Evolutionary conservation across 2,329 filamentous ascomycete species (phyloP).

Genomic region (Trichoderma sp.): DNA sequence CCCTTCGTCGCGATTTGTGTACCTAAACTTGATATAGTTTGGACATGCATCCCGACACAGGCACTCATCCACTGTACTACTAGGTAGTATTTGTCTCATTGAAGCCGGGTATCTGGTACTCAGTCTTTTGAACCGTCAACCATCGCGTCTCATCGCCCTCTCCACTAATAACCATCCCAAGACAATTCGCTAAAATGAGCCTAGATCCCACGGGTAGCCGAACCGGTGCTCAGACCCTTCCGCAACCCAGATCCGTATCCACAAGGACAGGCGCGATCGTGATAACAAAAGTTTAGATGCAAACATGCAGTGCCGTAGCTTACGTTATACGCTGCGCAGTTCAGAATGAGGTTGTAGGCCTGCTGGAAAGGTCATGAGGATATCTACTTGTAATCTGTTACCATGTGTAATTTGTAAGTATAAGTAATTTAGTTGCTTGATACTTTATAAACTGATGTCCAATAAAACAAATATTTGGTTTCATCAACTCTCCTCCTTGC

Average conservation of each 20-base stretch:
- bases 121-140: neutral
- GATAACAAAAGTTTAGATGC: neutral
- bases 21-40: neutral
- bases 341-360: no score
- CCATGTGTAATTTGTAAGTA: no score
- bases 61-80: neutral
- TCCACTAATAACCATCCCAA: neutral
- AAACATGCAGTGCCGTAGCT: neutral
- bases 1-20: neutral
- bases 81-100: neutral
- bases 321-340: neutral
- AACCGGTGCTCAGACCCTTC: neutral
- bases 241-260: neutral
- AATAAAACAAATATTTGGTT: no score
- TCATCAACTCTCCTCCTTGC: no score
- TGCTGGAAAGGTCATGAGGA: no score
- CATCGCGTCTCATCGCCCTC: neutral
- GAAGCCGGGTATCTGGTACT: neutral
- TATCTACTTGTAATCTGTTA: no score
- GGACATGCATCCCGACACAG: neutral
- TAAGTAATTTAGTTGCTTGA: no score
- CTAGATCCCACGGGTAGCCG: neutral
- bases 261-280: neutral
- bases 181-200: neutral
- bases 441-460: no score